These are phyloP conservation scores for Harringtonia lauricola DNA, from an alignment of 2,329 filamentous ascomycete genomes.

Conservation along the genomic window DNA sequence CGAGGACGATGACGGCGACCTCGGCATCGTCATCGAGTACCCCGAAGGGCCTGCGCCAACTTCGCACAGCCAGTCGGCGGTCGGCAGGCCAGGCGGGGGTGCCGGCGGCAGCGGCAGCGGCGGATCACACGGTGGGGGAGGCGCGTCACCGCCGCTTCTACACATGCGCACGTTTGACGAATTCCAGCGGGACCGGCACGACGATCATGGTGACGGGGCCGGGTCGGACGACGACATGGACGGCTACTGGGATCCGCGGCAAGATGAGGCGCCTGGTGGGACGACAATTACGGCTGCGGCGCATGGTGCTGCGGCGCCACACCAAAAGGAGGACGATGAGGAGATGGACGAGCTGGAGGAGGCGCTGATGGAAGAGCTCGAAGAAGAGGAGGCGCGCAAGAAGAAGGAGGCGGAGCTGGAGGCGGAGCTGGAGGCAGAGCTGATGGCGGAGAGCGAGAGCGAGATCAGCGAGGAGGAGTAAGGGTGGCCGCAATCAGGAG, in stretches of 20 bases:
- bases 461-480: constrained; percentile 58
- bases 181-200: constrained; percentile 8
- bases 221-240: constrained; percentile 14
- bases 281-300: background rate
- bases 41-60: constrained; percentile 34
- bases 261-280: constrained; percentile 4
- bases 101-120: background rate
- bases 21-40: constrained; percentile 48
- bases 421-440: constrained; percentile 44
- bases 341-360: constrained; percentile 13
- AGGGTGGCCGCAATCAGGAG: background rate
- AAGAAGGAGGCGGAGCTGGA: constrained; percentile 32
- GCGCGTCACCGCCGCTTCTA: constrained; percentile 19
- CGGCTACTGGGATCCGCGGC: constrained; percentile 9
- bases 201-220: constrained; percentile 17
- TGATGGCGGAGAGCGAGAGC: constrained; percentile 48
- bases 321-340: constrained; percentile 15
- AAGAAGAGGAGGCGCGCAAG: constrained; percentile 6
- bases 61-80: too few relatives aligned
- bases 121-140: background rate
- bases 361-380: constrained; percentile 7
- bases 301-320: background rate
- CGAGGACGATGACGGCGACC: constrained; percentile 44
- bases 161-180: constrained; percentile 13
- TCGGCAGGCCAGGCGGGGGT: constrained; percentile 4